A percentile compares a stretch with the other conserved stretches of the same genome.
These are phyloP conservation scores for Leucosporidium scottii DNA, from an alignment of 768 basidiomycete species.

Conservation along the genomic window DNA sequence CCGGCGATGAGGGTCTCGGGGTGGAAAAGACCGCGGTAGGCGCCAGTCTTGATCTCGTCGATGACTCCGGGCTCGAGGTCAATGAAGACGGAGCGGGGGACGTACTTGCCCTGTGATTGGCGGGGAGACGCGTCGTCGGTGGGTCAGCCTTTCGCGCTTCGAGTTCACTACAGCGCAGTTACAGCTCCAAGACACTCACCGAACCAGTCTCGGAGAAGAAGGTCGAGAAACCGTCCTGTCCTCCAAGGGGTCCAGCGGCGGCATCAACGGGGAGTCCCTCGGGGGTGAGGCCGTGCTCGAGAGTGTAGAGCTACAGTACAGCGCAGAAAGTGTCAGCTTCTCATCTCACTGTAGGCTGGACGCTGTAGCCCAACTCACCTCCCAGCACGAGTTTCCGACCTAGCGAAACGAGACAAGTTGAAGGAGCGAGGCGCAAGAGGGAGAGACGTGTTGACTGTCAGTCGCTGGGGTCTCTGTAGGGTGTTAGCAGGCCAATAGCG, in stretches of 20 bases:
- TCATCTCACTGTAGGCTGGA: no score
- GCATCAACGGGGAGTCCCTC: conserved; percentile 35
- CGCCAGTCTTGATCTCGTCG: conserved; percentile 91
- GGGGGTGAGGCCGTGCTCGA: conserved; percentile 76
- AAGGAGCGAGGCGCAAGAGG: neutral
- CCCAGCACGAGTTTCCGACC: conserved; percentile 93
- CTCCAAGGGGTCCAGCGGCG: conserved; percentile 20
- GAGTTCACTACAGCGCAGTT: conserved; percentile 61
- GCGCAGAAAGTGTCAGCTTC: conserved; percentile 39
- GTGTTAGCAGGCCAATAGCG: conserved; percentile 10
- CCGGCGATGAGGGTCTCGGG: conserved; percentile 97
- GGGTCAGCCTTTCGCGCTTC: conserved; percentile 15
- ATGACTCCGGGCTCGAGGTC: conserved; percentile 89
- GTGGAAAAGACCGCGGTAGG: conserved; percentile 96
- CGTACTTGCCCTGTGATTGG: conserved; percentile 41
- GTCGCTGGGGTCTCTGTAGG: conserved; percentile 31
- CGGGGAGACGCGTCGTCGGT: neutral
- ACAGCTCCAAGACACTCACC: conserved; percentile 38
- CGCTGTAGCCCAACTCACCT: conserved; percentile 44
- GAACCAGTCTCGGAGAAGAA: conserved; percentile 99
- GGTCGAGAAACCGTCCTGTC: conserved; percentile 88
- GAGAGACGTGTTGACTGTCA: conserved; percentile 3
- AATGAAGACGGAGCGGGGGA: conserved; percentile 93
- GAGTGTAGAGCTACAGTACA: conserved; percentile 73
- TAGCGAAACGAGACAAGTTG: conserved; percentile 40